Conservation (phyloP, 148 eudicot genomes). For the Suaeda aralocaspica region DNA sequence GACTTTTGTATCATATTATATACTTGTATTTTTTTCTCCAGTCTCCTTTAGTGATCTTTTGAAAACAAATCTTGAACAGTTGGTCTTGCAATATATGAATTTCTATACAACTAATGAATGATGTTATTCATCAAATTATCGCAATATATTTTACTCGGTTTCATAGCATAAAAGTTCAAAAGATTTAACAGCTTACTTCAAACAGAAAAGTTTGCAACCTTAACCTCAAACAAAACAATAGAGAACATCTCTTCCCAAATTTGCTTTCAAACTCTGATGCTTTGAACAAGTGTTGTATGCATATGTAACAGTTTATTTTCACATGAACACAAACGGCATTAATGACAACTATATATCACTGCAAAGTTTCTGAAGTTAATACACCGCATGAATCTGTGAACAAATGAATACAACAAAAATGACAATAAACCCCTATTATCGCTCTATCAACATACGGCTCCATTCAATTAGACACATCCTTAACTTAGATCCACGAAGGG, state of each 20-base stretch:
- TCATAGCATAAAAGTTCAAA: too few species aligned
- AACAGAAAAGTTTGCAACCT: too few species aligned
- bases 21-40: neutral
- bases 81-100: neutral
- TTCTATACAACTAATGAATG: neutral
- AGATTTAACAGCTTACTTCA: too few species aligned
- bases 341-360: neutral
- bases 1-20: neutral
- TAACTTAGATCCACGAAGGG: neutral
- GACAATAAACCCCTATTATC: constrained; percentile 3
- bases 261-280: too few species aligned
- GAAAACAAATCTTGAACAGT: neutral
- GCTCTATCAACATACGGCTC: constrained; percentile 15
- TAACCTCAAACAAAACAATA: too few species aligned
- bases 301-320: neutral
- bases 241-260: too few species aligned
- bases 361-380: too few species aligned
- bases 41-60: neutral
- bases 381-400: neutral
- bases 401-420: constrained; percentile 2
- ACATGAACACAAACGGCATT: neutral
- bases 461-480: neutral
- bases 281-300: neutral
- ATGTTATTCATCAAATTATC: too few species aligned
- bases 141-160: too few species aligned